Conservation (phyloP, 1,139 yeast species). For the Magnusiomyces fungicola region DNA sequence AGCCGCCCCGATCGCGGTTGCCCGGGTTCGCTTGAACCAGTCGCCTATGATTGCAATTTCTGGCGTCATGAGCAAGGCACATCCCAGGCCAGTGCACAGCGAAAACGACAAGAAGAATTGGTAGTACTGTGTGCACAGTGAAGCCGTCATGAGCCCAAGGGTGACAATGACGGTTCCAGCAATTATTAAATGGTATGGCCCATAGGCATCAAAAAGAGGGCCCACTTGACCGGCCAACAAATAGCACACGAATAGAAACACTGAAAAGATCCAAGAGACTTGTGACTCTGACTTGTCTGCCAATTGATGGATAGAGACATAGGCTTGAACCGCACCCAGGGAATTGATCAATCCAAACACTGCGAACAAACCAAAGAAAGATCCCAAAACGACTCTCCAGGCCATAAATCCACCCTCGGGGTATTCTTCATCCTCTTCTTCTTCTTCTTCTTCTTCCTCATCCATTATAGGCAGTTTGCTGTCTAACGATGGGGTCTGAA, state of each 20-base stretch:
- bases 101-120: constrained; percentile 57
- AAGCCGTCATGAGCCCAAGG: constrained; percentile 50
- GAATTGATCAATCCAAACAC: constrained; percentile 63
- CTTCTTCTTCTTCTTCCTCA: constrained; percentile 1
- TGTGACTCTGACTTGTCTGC: constrained; percentile 40
- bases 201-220: constrained; percentile 53
- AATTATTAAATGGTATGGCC: constrained; percentile 44
- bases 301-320: constrained; percentile 51
- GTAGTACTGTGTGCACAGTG: constrained; percentile 44
- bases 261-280: constrained; percentile 62
- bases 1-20: constrained; percentile 54
- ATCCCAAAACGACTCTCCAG: constrained; percentile 51
- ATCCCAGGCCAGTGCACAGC: constrained; percentile 49
- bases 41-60: constrained; percentile 54
- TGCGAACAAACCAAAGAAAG: constrained; percentile 55
- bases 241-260: constrained; percentile 50
- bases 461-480: too few species aligned
- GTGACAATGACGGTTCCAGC: constrained; percentile 42
- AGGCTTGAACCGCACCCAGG: constrained; percentile 63
- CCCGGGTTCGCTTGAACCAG: constrained; percentile 54
- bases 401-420: constrained; percentile 57
- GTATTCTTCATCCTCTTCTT: not conserved
- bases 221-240: constrained; percentile 55
- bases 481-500: too few species aligned
- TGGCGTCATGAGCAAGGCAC: constrained; percentile 52